Evolutionary conservation across 495 filamentous ascomycete genomes (phyloP), one percentile per base, ranked within the genome.

Genomic region (Trichocladium antarcticum): DNA sequence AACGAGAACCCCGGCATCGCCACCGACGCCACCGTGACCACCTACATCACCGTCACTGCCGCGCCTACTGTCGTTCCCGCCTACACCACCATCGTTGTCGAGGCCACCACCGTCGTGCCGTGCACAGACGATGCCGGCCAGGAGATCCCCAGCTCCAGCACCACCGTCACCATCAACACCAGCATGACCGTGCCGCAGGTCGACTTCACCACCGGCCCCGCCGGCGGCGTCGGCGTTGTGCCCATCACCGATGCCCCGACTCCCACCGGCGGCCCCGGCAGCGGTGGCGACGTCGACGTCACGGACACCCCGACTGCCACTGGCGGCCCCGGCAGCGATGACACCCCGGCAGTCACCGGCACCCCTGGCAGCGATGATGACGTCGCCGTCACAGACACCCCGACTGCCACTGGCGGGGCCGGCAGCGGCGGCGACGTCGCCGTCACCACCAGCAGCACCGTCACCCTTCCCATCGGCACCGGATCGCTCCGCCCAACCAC

Each of bases 1-100:
- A 69, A 74, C 36, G 49, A 72, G 53, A 95, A 95, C 78, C 92
- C 92, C 2, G 89, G 76, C 45, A 85, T 97, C 60, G 76, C 87
- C 59, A 92, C 86, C 49, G 79, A 65, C 42, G 66, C 70, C 43
- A 66, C 74, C 48, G 69, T 76, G 51, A 82, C 77, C 46, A 79
- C 72, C 42, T 71, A 82, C 63, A 69, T 74, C 57, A 72, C 75
- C 50, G 74, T 62, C 53, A 74, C 70, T 20, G 71, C 74, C 28
- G 56, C 72, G 21, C 66, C 69, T 9, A 60, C 66, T 31, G 64
- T 65, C 45, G 68, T 68, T 20, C 59, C 61, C 35, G 69, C 77
- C 38, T 74, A 67, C 60, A 84, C 80, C 14, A 85, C 82, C 39
- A 74, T 86, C 63, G 75, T 74, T 34, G 59, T 78, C 42, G 61